Evolutionary conservation across 1,284 basidiomycete species (phyloP), one percentile per base, ranked within the genome.

Genomic region (Cutaneotrichosporon sp.): DNA sequence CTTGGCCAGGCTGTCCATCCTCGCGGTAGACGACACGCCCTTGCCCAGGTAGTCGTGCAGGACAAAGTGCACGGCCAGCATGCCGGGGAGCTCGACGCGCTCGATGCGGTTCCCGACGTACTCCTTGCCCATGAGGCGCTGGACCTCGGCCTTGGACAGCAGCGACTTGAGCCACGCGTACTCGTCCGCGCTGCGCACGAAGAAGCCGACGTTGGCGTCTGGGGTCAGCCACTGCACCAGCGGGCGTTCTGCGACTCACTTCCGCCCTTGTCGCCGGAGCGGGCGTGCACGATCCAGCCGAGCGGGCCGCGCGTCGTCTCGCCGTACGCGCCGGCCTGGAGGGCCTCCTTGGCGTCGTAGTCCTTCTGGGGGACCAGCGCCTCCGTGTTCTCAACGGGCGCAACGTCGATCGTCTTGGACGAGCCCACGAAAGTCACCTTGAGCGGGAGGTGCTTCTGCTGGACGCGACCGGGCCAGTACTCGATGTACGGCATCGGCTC

Each of bases 11-110:
- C 27, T 49, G 52, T 64, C 62, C 43, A 67, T 46, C 13, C 62
- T 22, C 8, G 38, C 55, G 6, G 67, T 66, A 1, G 50, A 46
- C 13, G 34, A 45, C 6, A 63, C 64, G 31, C 64, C 64, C 55
- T 69, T 68, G 29, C 67, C 73, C 29, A 74, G 72, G 56, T 77
- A 76, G 50, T 75, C 75, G 50, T 69, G 75, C 9, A 70, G 67
- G 42, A 71, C 75, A 34, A 72, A 69, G 59, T 77, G 74, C 20
- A 77, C 72, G 4, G 72, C 68, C 18, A 56, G 59, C 24, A 72
- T 62, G 18, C 62, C 59, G 3, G 67, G 69, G 52, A 72, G 62
- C 60, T 72, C 71, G 36, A 69, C 69, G 13, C 71, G 67, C 53
- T 72, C 71, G 25, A 71, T 59, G 0, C 63, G 58, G 54, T 64